Conservation (phyloP, 2,329 filamentous ascomycete species). For the Pestalotiopsis fici region DNA sequence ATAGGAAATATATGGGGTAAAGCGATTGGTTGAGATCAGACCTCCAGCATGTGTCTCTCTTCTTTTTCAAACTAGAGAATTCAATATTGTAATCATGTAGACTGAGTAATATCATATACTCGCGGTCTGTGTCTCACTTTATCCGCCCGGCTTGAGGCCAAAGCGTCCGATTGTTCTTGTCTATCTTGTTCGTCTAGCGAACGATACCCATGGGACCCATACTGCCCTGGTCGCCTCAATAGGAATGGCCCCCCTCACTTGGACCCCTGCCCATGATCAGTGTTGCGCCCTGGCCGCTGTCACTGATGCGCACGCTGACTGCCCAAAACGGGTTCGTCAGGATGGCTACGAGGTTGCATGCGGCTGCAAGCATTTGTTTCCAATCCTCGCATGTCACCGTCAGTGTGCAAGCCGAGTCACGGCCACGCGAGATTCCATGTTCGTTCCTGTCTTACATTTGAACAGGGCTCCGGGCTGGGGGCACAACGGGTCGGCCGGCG, state of each 20-base stretch:
- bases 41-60: not conserved
- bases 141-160: not conserved
- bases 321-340: not conserved
- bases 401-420: not conserved
- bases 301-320: conserved; percentile 3
- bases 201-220: too few species aligned
- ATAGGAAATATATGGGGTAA: not conserved
- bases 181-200: too few species aligned
- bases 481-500: not conserved
- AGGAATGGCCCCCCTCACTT: not conserved
- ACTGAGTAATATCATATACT: not conserved
- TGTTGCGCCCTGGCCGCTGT: not conserved
- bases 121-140: not conserved
- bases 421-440: not conserved
- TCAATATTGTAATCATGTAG: not conserved
- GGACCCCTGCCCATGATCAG: not conserved
- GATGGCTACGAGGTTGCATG: not conserved
- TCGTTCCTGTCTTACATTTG: not conserved
- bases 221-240: not conserved
- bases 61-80: not conserved
- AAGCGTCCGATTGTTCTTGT: not conserved
- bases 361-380: conserved; percentile 5
- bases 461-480: too few species aligned
- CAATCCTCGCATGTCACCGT: not conserved
- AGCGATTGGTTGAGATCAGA: not conserved